Percentiles rank a stretch among this genome's conserved stretches.
Conservation (phyloP, 2,329 filamentous ascomycete genomes). For the Fusarium brevicatenulatum region DNA sequence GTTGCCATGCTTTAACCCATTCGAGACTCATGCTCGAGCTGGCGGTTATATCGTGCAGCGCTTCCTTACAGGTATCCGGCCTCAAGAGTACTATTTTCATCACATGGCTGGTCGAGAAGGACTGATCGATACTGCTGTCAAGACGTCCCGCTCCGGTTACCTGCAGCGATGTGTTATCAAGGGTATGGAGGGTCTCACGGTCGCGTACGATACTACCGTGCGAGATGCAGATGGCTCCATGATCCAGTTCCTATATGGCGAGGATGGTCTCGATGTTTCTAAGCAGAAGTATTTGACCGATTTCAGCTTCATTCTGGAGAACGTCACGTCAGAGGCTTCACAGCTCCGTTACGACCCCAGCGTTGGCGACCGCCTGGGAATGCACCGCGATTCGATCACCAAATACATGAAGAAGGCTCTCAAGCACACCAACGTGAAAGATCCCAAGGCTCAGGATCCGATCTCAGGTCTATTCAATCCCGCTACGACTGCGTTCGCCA, state of each 20-base stretch:
- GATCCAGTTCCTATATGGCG: conserved; percentile 95
- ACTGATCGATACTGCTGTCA: conserved; percentile 98
- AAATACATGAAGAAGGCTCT: conserved; percentile 84
- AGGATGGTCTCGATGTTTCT: conserved; percentile 93
- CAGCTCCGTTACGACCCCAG: conserved; percentile 74
- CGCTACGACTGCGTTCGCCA: conserved; percentile 81
- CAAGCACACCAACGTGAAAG: conserved; percentile 72
- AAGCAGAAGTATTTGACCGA: conserved; percentile 93
- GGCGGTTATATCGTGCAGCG: conserved; percentile 95
- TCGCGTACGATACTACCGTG: conserved; percentile 93
- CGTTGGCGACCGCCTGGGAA: conserved; percentile 56
- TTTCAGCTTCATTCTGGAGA: conserved; percentile 90
- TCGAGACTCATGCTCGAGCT: conserved; percentile 87
- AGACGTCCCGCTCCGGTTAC: conserved; percentile 96
- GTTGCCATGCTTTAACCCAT: conserved; percentile 91
- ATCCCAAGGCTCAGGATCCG: conserved; percentile 75
- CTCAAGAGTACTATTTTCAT: conserved; percentile 99
- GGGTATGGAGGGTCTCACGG: conserved; percentile 94
- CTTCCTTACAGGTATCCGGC: conserved; percentile 96
- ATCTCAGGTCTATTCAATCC: conserved; percentile 78
- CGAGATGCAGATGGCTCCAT: conserved; percentile 93
- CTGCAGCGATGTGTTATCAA: conserved; percentile 97
- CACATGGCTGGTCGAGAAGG: conserved; percentile 99
- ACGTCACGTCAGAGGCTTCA: conserved; percentile 82
- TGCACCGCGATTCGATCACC: conserved; percentile 69